These are phyloP conservation scores for Aspergillus transmontanensis DNA, from an alignment of 2,329 filamentous ascomycete genomes.

Conservation along the genomic window DNA sequence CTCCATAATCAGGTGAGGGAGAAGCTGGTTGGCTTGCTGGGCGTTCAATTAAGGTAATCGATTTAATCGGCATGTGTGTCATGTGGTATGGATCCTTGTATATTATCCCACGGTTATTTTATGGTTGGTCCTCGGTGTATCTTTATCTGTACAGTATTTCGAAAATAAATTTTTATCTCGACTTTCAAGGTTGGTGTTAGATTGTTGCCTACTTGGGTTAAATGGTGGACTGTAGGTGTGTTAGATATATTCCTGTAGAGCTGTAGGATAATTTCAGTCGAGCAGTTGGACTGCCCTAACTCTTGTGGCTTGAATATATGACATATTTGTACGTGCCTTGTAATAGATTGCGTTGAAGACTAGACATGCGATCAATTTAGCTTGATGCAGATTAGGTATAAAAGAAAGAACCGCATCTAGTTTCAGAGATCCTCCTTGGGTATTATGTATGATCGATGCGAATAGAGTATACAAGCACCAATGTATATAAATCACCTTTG, in stretches of 20 bases:
- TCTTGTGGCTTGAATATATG: too few relatives aligned
- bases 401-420: too few relatives aligned
- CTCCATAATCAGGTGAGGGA: conserved; percentile 70
- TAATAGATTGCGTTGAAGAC: too few relatives aligned
- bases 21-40: conserved; percentile 69
- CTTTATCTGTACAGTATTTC: neutral
- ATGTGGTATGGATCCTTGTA: conserved; percentile 6
- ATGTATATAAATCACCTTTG: too few relatives aligned
- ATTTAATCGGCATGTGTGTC: neutral
- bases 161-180: neutral
- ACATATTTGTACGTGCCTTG: too few relatives aligned
- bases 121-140: neutral
- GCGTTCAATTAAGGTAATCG: conserved; percentile 72
- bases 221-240: neutral
- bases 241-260: neutral
- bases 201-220: neutral
- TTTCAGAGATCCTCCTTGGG: too few relatives aligned
- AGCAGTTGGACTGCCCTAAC: too few relatives aligned
- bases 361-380: too few relatives aligned
- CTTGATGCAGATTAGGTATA: too few relatives aligned
- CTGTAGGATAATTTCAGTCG: too few relatives aligned
- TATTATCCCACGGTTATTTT: neutral
- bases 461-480: too few relatives aligned
- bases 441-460: too few relatives aligned
- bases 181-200: neutral